Evolutionary conservation across 345 rosid genomes (phyloP), one percentile per base, ranked within the genome.

Genomic region (Adansonia digitata): DNA sequence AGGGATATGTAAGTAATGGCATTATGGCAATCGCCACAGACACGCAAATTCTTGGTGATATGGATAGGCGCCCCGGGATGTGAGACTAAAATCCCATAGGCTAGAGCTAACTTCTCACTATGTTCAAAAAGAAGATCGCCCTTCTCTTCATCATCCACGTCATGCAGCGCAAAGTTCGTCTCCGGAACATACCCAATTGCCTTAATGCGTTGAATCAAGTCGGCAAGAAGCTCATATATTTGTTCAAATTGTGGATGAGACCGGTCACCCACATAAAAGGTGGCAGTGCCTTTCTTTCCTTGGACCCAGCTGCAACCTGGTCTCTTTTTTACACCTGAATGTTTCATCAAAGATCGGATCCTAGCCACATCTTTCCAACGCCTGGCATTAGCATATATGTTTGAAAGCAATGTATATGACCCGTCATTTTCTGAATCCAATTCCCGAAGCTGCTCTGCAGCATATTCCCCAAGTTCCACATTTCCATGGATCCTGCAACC

Each of bases 261-360:
- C 82, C 84, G 83, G 86, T 90, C 97, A 49, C 97, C 93, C 18
- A 84, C 97, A 14, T 80, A 91, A 84, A 93, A 93, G 18, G 91
- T 86, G 48, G 86, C 87, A 43, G 88, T 86, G 65, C 94, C 98
- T 78, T 85, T 85, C 84, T 71, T 84, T 65, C 90, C 98, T 81
- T 93, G 93, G 3, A 91, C 86, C 97, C 98, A 93, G 71, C 94
- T 91, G 75, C 94, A 89, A 72, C 97, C 97, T n/a, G 97, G 92
- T 77, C 90, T 88, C 84, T 91, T 93, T 80, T 75, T 85, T 12
- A 90, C 60, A 51, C 97, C 94, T 4, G 84, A 76, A 78, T 82
- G 75, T 82, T 80, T 91, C 97, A 93, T 91, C 80, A 87, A 27
- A 6, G 91, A 88, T 74, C 94, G 80, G 72, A 91, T 80, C 75